Evolutionary conservation across 345 rosid species (phyloP).

Genomic region (Salix viminalis): DNA sequence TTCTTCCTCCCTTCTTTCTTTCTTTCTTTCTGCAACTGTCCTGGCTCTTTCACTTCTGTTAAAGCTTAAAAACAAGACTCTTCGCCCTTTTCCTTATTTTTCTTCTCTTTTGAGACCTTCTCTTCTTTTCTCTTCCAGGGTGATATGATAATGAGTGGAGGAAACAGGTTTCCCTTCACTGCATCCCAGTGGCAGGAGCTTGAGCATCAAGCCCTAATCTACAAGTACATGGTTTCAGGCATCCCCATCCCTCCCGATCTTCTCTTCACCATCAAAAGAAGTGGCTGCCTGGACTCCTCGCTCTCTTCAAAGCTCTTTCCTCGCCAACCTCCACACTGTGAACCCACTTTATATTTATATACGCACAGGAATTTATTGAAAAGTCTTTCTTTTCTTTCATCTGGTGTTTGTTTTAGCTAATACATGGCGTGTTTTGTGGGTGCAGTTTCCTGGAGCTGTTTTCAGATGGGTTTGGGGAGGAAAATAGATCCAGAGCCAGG

Average conservation of each 20-base stretch:
- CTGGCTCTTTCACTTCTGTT: constrained; percentile 6
- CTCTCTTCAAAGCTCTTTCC: constrained; percentile 44
- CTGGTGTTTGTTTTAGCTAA: background rate
- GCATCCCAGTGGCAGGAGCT: constrained; percentile 89
- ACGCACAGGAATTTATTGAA: background rate
- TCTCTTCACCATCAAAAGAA: constrained; percentile 63
- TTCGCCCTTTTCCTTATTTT: background rate
- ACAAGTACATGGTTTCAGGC: constrained; percentile 71
- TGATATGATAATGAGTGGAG: constrained; percentile 24
- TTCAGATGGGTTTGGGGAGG: constrained; percentile 68
- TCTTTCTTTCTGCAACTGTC: constrained; percentile 1
- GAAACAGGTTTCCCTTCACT: constrained; percentile 66
- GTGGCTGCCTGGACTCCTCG: constrained; percentile 44
- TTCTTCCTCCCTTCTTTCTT: background rate
- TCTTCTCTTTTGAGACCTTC: background rate
- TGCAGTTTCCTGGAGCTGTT: constrained; percentile 75
- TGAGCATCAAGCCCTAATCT: constrained; percentile 80
- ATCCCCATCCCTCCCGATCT: constrained; percentile 80
- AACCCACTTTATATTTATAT: background rate
- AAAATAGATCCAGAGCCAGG: constrained; percentile 91
- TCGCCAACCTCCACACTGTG: constrained; percentile 53
- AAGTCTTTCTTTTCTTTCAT: background rate
- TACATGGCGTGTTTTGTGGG: background rate
- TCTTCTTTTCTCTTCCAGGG: background rate
- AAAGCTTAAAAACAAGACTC: background rate